Percentiles rank a stretch among this genome's conserved stretches.
Conservation (phyloP, 225 moss, liverwort and hornwort genomes). For the Ulota crispa region DNA sequence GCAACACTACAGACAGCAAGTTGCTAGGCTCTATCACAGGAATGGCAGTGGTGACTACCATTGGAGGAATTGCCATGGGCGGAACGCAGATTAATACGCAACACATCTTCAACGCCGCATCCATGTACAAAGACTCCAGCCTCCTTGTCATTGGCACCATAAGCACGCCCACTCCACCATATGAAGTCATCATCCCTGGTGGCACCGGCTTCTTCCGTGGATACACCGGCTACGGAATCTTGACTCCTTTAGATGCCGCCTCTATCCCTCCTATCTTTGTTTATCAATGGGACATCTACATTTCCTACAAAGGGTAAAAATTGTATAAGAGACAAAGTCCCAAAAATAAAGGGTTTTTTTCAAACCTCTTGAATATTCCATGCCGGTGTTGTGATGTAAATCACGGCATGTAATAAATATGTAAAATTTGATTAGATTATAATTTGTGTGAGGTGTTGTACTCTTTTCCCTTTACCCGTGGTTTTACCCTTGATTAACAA, state of each 20-base stretch:
- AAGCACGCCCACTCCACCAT: not conserved
- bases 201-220: conserved; percentile 13
- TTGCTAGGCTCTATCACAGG: conserved; percentile 6
- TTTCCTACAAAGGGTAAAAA: not conserved
- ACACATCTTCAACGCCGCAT: conserved; percentile 7
- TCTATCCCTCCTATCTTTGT: not conserved
- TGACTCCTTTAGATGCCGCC: not conserved
- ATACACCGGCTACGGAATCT: conserved; percentile 7
- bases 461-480: no score
- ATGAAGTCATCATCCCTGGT: not conserved
- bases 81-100: not conserved
- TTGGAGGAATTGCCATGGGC: not conserved
- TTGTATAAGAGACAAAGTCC: no score
- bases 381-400: no score
- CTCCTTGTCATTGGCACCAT: conserved; percentile 1
- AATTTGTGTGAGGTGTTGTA: no score
- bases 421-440: no score
- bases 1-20: not conserved
- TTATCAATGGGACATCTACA: not conserved
- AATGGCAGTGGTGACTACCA: not conserved
- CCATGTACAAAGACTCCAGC: conserved; percentile 9
- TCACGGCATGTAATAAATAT: no score
- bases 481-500: no score
- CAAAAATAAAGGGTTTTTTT: no score
- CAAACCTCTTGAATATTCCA: no score